Base-by-base conservation (phyloP, 139 green algal genomes). In the Tetradesmus obliquus region DNA sequence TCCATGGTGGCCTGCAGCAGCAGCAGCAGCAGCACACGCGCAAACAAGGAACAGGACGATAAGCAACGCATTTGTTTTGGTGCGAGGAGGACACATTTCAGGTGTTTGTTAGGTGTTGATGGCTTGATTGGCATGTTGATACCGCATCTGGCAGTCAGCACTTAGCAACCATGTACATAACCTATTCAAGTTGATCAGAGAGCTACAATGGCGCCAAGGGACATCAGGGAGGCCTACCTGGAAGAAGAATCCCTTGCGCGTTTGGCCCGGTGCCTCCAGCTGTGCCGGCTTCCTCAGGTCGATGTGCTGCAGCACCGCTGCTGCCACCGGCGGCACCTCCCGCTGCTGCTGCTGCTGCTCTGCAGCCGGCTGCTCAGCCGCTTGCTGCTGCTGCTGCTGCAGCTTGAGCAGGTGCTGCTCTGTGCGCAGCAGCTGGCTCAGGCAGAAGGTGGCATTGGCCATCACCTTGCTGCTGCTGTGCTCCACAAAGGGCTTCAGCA, bases 391-490 rank as follows among this genome's bases (percentile, higher is more conserved):
- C 60, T 71, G 60, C 60, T 10, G 60, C 60, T 71, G 8, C 10
- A 19, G 60, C 8, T 19, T 66, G 51, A 86, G 51, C 3, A 32
- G 81, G 8, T 74, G 54, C 82, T 88, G 57, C 57, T 88, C 83
- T 24, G 57, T 55, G 3, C n/a, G n/a, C 83, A 88, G 57, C 83
- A 88, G 58, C 6, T 88, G 57, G 66, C 55, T 22, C 4, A 88
- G 57, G 83, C 83, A 88, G n/a, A 88, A 88, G 1, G 57, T 58
- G 9, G 57, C n/a, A 57, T 88, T 88, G 9, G 83, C 79, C n/a
- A 88, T 20, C 8, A 88, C 57, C 57, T 79, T 79, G 57, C n/a
- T 55, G 22, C 17, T 55, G 57, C 24, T 55, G 83, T 88, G 55
- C 57, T 76, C 5, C 9, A 79, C 58, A 57, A 55, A 79, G 6